phyloP scores from a whole-genome alignment of 2,329 filamentous ascomycete species.

The Neofusicoccum sp. region DNA sequence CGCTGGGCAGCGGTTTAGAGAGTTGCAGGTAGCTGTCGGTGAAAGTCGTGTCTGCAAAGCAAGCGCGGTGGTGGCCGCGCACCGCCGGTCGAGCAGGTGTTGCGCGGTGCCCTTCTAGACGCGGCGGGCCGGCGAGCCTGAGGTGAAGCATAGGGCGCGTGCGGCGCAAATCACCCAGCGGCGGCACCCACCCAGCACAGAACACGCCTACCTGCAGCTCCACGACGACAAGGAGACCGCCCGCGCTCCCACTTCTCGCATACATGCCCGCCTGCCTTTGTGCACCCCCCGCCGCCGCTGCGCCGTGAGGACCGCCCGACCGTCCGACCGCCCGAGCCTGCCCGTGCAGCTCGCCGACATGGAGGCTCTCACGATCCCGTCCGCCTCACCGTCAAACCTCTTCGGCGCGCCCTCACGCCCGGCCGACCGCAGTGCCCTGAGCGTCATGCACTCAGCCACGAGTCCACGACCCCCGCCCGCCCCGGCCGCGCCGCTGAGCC shows the following conservation, averaged over 20 bases:
- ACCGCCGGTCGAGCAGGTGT: background rate
- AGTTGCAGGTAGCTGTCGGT: conserved; percentile 13
- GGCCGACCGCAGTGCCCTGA: background rate
- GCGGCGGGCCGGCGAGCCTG: background rate
- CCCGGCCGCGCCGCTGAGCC: conserved; percentile 25
- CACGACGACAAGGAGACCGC: conserved; percentile 9
- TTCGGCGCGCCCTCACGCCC: conserved; percentile 13
- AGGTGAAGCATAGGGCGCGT: conserved; percentile 13
- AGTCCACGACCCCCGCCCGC: background rate
- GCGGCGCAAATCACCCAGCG: background rate
- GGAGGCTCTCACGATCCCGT: conserved; percentile 10
- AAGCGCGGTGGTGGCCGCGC: background rate
- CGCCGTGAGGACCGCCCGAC: background rate
- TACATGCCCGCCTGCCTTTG: conserved; percentile 9
- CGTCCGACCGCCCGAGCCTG: background rate
- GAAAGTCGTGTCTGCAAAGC: conserved; percentile 7
- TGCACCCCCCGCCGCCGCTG: conserved; percentile 6
- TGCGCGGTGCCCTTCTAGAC: conserved; percentile 7
- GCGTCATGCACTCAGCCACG: background rate
- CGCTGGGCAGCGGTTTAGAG: background rate
- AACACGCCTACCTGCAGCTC: conserved; percentile 16
- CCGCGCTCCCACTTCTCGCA: background rate
- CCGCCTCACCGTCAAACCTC: conserved; percentile 14
- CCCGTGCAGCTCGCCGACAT: conserved; percentile 3
- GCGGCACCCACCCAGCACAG: background rate